These are phyloP conservation scores for Leishmania tarentolae DNA, from an alignment of 208 protist genomes.

Conservation along the genomic window DNA sequence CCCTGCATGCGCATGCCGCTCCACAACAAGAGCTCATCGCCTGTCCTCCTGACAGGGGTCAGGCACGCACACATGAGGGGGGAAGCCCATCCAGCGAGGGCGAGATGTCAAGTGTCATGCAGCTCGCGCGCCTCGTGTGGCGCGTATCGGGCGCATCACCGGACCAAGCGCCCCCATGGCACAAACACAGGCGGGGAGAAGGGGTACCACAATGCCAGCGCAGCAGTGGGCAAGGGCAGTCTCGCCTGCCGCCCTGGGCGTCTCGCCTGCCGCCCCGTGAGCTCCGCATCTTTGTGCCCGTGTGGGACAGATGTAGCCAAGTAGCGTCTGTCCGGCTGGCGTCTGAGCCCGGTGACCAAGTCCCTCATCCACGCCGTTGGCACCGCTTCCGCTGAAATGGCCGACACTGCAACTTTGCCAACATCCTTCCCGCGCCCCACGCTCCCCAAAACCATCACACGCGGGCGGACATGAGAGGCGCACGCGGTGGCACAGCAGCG, in stretches of 20 bases:
- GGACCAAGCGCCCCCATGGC: background rate
- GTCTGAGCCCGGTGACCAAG: background rate
- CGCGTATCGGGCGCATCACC: background rate
- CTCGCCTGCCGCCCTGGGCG: no score
- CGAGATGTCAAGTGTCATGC: background rate
- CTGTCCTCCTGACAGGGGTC: background rate
- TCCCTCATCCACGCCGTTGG: background rate
- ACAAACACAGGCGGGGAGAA: background rate
- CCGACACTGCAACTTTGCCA: background rate
- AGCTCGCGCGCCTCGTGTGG: background rate
- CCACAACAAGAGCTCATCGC: background rate
- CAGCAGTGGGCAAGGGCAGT: background rate
- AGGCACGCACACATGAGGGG: background rate
- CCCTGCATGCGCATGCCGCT: background rate
- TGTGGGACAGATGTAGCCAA: background rate
- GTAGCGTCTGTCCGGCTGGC: background rate
- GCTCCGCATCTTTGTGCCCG: background rate
- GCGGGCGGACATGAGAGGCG: background rate
- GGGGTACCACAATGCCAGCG: background rate
- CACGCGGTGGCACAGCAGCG: background rate
- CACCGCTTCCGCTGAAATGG: background rate
- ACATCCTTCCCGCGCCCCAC: background rate
- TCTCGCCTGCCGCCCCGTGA: background rate
- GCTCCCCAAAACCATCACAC: background rate
- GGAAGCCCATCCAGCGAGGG: background rate